Conservation (phyloP, 352 stramenopile genomes). For the Globisporangium emineosum region DNA sequence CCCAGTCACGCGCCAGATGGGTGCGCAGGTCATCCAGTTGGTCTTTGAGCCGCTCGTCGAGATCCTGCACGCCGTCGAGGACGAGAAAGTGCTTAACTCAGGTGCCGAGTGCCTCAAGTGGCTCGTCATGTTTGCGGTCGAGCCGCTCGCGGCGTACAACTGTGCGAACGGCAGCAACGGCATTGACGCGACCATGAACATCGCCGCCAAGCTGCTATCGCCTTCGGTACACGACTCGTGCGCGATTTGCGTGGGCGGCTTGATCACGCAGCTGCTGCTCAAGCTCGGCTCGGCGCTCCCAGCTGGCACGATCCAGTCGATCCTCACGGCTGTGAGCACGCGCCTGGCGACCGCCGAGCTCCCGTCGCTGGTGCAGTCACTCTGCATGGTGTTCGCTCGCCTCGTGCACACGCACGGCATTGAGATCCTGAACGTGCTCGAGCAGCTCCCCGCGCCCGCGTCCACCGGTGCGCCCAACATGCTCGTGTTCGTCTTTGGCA, state of each 20-base stretch:
- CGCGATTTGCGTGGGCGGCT: constrained; percentile 64
- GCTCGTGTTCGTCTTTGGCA: constrained; percentile 75
- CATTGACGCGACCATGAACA: constrained; percentile 63
- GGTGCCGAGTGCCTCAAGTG: constrained; percentile 83
- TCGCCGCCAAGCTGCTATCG: constrained; percentile 70
- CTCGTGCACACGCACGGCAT: constrained; percentile 70
- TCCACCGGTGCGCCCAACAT: constrained; percentile 35
- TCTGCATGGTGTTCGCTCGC: constrained; percentile 82
- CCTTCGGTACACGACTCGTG: constrained; percentile 65
- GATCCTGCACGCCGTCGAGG: constrained; percentile 56
- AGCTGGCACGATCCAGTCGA: constrained; percentile 64
- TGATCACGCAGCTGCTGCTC: constrained; percentile 81
- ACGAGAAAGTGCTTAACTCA: constrained; percentile 74
- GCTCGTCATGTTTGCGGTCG: constrained; percentile 76
- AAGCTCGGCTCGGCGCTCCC: constrained; percentile 61
- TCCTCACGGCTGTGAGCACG: constrained; percentile 63
- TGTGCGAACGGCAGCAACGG: constrained; percentile 38
- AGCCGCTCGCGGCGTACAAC: constrained; percentile 53
- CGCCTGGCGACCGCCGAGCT: constrained; percentile 66
- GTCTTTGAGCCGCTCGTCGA: constrained; percentile 71
- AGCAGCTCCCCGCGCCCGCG: constrained; percentile 53
- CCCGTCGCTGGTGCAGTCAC: constrained; percentile 71
- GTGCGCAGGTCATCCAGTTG: constrained; percentile 59
- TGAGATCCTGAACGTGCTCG: constrained; percentile 67
- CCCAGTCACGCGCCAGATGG: constrained; percentile 42